A percentile compares a stretch with the other conserved stretches of the same genome.
Conservation (phyloP, 768 basidiomycete genomes). For the Hydnum rufescens region DNA sequence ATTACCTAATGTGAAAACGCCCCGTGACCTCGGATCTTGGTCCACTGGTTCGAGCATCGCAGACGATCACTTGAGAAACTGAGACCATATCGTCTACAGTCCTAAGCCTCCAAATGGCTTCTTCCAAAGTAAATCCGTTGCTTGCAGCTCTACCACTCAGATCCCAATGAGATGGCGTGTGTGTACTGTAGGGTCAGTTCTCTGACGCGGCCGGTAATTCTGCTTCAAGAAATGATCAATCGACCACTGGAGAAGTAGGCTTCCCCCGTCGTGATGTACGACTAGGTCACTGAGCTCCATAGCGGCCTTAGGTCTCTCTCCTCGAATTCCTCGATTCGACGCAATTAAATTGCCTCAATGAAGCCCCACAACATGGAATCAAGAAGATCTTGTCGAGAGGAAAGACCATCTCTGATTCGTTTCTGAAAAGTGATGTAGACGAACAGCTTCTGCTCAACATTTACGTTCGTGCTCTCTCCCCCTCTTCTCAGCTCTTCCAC, state of each 20-base stretch:
- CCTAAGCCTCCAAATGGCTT: too few relatives aligned
- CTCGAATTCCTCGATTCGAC: conserved; percentile 36
- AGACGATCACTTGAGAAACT: too few relatives aligned
- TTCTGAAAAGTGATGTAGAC: conserved; percentile 49
- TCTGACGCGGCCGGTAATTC: conserved; percentile 11
- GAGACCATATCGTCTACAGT: too few relatives aligned
- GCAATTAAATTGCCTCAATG: conserved; percentile 55
- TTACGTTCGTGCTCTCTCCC: conserved; percentile 26
- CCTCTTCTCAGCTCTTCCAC: neutral
- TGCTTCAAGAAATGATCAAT: neutral
- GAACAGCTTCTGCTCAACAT: conserved; percentile 52
- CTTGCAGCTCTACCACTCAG: too few relatives aligned
- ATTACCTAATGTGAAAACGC: too few relatives aligned
- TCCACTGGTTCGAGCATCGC: too few relatives aligned
- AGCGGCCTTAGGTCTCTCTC: conserved; percentile 27
- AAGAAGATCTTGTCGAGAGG: conserved; percentile 30
- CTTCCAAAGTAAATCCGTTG: too few relatives aligned
- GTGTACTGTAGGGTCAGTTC: conserved; percentile 8
- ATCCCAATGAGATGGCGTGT: too few relatives aligned
- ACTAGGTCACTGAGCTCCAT: too few relatives aligned
- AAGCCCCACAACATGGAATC: conserved; percentile 30
- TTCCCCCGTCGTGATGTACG: neutral
- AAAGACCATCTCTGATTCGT: conserved; percentile 26
- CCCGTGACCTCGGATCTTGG: too few relatives aligned
- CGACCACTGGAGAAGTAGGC: neutral